A percentile compares a stretch with the other conserved stretches of the same genome.
These are phyloP conservation scores for Aspergillus quadrilineatus DNA, from an alignment of 2,329 filamentous ascomycete species.

Conservation along the genomic window DNA sequence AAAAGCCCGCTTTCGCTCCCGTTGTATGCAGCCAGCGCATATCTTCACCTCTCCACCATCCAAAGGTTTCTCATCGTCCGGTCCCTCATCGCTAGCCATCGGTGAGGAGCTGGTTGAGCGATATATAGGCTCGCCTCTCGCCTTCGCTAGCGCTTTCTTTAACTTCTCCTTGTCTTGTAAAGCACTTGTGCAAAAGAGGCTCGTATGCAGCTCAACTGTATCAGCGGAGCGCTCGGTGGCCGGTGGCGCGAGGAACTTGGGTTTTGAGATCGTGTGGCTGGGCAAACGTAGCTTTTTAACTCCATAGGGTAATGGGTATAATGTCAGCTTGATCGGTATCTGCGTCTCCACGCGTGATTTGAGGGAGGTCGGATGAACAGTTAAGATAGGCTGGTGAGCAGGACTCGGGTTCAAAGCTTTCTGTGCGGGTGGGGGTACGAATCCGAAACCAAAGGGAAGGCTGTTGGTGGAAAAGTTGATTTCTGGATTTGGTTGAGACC, in stretches of 20 bases:
- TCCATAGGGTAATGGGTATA: slow-evolving; percentile 72
- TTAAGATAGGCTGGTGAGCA: slow-evolving; percentile 48
- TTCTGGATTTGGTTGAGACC: slow-evolving; percentile 42
- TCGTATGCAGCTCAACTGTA: slow-evolving; percentile 75
- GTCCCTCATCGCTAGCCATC: slow-evolving; percentile 50
- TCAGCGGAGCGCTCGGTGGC: slow-evolving; percentile 65
- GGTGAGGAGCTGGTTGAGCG: slow-evolving; percentile 43
- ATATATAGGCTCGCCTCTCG: slow-evolving; percentile 43
- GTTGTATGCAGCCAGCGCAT: slow-evolving; percentile 83
- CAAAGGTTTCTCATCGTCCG: slow-evolving; percentile 69
- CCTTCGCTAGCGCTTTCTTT: slow-evolving; percentile 65
- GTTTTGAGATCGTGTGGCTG: slow-evolving; percentile 87
- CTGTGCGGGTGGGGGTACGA: slow-evolving; percentile 30
- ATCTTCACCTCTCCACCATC: slow-evolving; percentile 95
- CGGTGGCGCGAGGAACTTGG: slow-evolving; percentile 80
- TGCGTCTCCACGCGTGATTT: slow-evolving; percentile 97
- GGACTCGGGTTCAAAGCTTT: slow-evolving; percentile 31
- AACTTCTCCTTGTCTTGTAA: slow-evolving; percentile 71
- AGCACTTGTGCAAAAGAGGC: slow-evolving; percentile 86
- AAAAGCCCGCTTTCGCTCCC: slow-evolving; percentile 86
- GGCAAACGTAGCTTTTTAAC: slow-evolving; percentile 83
- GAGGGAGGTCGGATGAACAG: slow-evolving; percentile 65
- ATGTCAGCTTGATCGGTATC: slow-evolving; percentile 79
- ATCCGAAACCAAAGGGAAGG: slow-evolving; percentile 41
- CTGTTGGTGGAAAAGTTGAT: slow-evolving; percentile 36